These are phyloP conservation scores for Calonectria multiphialidica DNA, from an alignment of 2,329 filamentous ascomycete species.

Conservation along the genomic window DNA sequence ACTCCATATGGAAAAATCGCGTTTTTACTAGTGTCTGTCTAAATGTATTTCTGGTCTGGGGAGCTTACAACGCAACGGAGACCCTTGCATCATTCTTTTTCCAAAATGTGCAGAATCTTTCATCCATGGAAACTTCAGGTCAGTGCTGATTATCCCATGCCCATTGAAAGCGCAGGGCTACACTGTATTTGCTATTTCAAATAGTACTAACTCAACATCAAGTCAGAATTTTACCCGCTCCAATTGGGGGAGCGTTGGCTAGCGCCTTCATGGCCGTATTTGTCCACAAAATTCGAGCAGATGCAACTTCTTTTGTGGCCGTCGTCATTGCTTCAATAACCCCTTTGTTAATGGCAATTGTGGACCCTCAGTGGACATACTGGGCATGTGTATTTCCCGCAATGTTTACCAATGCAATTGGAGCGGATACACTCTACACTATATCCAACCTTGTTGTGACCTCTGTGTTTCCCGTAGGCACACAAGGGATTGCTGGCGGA, in stretches of 20 bases:
- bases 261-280: constrained; percentile 3
- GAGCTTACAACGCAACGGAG: constrained; percentile 52
- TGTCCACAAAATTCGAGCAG: constrained; percentile 8
- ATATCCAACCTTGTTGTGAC: constrained; percentile 64
- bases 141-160: not conserved
- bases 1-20: constrained; percentile 66
- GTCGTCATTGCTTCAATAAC: constrained; percentile 52
- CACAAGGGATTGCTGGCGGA: constrained; percentile 66
- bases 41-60: constrained; percentile 55
- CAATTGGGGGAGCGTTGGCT: constrained; percentile 5
- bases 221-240: constrained; percentile 1
- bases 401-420: constrained; percentile 51
- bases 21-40: constrained; percentile 65
- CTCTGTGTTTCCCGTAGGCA: constrained; percentile 62
- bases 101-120: constrained; percentile 13
- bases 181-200: too few relatives aligned
- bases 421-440: constrained; percentile 61
- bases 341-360: constrained; percentile 62
- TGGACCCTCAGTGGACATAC: constrained; percentile 46
- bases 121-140: constrained; percentile 6
- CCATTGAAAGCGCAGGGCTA: too few relatives aligned
- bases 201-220: too few relatives aligned
- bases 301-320: constrained; percentile 46
- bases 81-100: constrained; percentile 33
- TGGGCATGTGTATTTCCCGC: constrained; percentile 58